These are phyloP conservation scores for Coniella lustricola DNA, from an alignment of 2,329 filamentous ascomycete genomes.

Conservation along the genomic window DNA sequence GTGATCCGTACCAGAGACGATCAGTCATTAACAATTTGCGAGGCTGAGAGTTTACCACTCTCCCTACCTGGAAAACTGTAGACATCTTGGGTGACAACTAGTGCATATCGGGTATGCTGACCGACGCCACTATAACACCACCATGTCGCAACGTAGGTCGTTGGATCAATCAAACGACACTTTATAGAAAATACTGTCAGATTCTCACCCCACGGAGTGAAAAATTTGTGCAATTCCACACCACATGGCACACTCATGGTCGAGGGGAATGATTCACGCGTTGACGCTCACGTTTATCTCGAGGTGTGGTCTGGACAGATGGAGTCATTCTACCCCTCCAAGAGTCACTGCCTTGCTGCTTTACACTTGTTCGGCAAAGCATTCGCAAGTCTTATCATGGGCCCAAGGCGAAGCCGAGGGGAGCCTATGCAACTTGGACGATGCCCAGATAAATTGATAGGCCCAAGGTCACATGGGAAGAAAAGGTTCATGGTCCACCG, in stretches of 20 bases:
- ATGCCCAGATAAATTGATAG: background rate
- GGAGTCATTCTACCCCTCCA: no score
- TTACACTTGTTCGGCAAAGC: no score
- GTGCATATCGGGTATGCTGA: background rate
- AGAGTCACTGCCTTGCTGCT: no score
- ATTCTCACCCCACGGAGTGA: background rate
- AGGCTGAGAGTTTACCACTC: no score
- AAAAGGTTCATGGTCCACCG: background rate
- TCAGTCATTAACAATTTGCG: no score
- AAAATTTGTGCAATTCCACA: background rate
- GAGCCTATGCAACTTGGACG: no score
- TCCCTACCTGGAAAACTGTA: no score
- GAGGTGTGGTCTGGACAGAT: background rate
- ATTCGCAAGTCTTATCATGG: background rate
- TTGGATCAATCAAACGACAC: no score
- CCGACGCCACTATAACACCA: background rate
- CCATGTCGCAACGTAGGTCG: background rate
- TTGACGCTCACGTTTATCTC: background rate
- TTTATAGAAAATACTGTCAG: background rate
- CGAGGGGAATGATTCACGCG: background rate
- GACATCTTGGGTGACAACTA: no score
- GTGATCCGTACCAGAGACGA: no score
- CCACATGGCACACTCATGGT: conserved; percentile 14
- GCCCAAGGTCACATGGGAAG: background rate
- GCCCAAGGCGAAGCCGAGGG: background rate